phyloP scores from a whole-genome alignment of 164 flowering plant genomes.

The Brasenia schreberi region DNA sequence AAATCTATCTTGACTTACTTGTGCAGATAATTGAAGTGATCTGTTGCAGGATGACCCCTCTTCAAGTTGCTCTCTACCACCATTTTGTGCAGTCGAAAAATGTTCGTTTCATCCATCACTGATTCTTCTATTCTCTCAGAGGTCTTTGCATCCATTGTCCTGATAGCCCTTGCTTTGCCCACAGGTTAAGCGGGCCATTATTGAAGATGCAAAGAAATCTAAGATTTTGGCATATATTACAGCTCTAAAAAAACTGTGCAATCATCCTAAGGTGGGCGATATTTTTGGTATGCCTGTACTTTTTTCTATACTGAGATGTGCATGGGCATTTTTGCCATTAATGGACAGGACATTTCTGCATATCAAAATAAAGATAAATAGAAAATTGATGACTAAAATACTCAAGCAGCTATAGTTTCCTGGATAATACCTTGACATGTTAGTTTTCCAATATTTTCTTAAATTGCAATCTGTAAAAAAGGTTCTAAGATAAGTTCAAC shows the following conservation, averaged over 20 bases:
- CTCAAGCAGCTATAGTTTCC: too few species aligned
- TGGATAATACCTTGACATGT: too few species aligned
- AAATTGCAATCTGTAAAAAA: too few species aligned
- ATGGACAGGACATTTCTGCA: too few species aligned
- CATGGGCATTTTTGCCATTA: too few species aligned
- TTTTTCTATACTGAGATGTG: too few species aligned
- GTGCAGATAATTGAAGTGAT: conserved; percentile 93
- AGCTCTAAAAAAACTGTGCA: conserved; percentile 97
- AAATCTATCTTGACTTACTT: too few species aligned
- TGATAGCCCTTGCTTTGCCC: conserved; percentile 1
- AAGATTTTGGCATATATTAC: conserved; percentile 94
- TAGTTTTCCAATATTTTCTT: too few species aligned
- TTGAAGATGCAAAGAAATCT: conserved; percentile 68
- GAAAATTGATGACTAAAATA: too few species aligned
- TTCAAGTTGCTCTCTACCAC: conserved; percentile 67
- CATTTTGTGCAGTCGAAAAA: conserved; percentile 96
- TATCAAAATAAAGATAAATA: too few species aligned
- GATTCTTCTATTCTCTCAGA: neutral
- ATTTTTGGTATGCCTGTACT: too few species aligned
- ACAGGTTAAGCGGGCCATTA: conserved; percentile 59
- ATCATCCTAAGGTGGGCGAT: conserved; percentile 91
- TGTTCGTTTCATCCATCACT: conserved; percentile 24
- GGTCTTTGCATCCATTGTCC: neutral
- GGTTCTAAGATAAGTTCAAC: too few species aligned
- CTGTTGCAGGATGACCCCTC: conserved; percentile 94